These are phyloP conservation scores for Penicillium palitans DNA, from an alignment of 2,329 filamentous ascomycete genomes.

Conservation along the genomic window DNA sequence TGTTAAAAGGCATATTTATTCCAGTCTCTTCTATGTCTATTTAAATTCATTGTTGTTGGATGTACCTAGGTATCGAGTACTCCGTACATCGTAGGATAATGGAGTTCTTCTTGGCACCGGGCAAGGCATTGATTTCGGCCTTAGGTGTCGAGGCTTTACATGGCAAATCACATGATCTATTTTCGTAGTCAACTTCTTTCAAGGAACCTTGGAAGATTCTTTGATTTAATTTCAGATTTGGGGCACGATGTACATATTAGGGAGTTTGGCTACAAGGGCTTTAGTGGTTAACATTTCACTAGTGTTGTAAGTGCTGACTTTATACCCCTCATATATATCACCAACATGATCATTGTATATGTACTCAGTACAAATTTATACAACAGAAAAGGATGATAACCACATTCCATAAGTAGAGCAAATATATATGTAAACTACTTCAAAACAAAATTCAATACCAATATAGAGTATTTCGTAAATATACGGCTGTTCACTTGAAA, in stretches of 20 bases:
- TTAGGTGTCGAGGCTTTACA: background rate
- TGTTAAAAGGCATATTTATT: background rate
- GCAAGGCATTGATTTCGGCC: background rate
- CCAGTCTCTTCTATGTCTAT: background rate
- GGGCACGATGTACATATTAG: too few species aligned
- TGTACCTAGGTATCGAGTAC: too few species aligned
- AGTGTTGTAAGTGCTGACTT: background rate
- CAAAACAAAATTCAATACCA: too few species aligned
- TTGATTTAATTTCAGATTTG: too few species aligned
- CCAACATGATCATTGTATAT: background rate
- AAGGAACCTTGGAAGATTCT: background rate
- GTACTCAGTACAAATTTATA: too few species aligned
- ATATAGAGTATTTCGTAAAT: background rate
- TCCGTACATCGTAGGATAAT: too few species aligned
- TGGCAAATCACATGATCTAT: background rate
- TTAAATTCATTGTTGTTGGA: background rate
- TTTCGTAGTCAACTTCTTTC: background rate
- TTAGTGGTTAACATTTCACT: too few species aligned
- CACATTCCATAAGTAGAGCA: too few species aligned
- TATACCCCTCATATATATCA: background rate
- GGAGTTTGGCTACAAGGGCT: background rate
- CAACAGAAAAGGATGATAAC: background rate
- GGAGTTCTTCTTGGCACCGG: background rate
- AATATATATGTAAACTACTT: too few species aligned
- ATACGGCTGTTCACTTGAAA: background rate